These are phyloP conservation scores for Cotoneaster glaucophyllus DNA, from an alignment of 306 rosid genomes.

Conservation along the genomic window DNA sequence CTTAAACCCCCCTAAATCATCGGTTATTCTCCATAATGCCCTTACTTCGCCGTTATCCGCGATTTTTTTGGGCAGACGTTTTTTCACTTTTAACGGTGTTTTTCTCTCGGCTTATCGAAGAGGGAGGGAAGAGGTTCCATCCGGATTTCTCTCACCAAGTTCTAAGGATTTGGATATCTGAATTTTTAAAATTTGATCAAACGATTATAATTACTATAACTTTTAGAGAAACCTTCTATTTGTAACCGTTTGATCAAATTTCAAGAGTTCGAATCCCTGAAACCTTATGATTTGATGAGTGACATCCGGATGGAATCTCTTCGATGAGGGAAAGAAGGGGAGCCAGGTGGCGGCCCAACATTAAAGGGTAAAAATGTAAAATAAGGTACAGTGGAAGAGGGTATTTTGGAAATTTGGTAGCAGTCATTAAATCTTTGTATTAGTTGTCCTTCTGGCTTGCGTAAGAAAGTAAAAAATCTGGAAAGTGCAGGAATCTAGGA, in stretches of 20 bases:
- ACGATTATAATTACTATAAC: too few relatives aligned
- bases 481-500: constrained; percentile 34
- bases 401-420: not conserved
- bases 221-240: fast-evolving
- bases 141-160: too few relatives aligned
- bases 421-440: constrained; percentile 23
- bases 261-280: fast-evolving
- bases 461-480: constrained; percentile 30
- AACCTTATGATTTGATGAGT: fast-evolving
- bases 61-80: not conserved
- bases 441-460: constrained; percentile 22
- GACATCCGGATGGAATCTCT: too few relatives aligned
- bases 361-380: not conserved
- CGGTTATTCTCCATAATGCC: not conserved
- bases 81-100: not conserved
- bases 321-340: fast-evolving
- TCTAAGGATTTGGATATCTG: fast-evolving
- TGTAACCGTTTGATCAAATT: fast-evolving
- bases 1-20: not conserved
- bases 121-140: not conserved
- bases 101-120: not conserved
- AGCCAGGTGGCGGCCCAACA: not conserved
- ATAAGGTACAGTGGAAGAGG: not conserved
- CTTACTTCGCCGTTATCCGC: not conserved
- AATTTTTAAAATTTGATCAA: too few relatives aligned